These are phyloP conservation scores for Ceratonia siliqua DNA, from an alignment of 306 rosid genomes.

Conservation along the genomic window DNA sequence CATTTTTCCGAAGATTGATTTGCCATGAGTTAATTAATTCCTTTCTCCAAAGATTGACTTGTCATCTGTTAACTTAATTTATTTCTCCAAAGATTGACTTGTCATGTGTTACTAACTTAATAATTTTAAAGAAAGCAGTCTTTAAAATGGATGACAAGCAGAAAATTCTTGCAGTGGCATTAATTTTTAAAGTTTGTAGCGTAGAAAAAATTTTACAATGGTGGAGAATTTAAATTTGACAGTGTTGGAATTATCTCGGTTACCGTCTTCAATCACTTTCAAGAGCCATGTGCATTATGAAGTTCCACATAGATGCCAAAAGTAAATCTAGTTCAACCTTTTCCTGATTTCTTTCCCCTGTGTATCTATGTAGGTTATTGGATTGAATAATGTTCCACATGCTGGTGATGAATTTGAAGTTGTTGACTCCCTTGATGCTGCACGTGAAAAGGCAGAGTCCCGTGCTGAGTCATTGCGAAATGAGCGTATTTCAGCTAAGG, in stretches of 20 bases:
- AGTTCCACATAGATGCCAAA: conserved; percentile 23
- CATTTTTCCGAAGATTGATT: not conserved
- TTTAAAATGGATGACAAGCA: not conserved
- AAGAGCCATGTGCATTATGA: not conserved
- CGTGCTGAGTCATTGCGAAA: conserved; percentile 71
- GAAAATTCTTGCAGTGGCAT: conserved; percentile 15
- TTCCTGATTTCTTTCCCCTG: conserved; percentile 21
- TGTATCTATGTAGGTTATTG: conserved; percentile 63
- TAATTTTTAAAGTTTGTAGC: not conserved
- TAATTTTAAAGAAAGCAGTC: not conserved
- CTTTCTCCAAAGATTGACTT: not conserved
- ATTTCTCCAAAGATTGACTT: not conserved
- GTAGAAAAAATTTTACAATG: not conserved
- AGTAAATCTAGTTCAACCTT: not conserved
- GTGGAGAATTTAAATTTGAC: not conserved
- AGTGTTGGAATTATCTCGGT: not conserved
- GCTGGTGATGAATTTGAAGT: conserved; percentile 98
- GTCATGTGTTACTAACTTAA: not conserved
- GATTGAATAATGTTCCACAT: conserved; percentile 84
- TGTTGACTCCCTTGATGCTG: conserved; percentile 78
- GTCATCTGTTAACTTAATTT: not conserved
- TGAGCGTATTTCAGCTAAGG: conserved; percentile 93
- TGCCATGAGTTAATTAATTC: not conserved
- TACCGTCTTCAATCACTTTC: not conserved
- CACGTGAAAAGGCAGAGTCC: conserved; percentile 88